phyloP scores from a whole-genome alignment of 441 rosid species.

The Omphalea diandra region DNA sequence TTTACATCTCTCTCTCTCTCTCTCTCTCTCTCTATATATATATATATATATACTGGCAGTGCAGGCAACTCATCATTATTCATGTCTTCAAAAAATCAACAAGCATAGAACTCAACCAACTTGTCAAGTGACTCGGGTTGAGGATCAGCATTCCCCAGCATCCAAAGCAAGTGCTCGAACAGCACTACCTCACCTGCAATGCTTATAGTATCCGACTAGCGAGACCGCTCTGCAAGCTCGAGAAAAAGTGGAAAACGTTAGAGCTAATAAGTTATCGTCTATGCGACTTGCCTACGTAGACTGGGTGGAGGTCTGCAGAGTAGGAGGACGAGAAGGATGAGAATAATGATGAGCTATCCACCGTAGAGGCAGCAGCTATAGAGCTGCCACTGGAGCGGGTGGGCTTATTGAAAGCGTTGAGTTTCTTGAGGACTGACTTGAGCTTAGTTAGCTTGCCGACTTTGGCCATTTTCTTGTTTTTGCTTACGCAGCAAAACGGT shows the following conservation, averaged over 20 bases:
- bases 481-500: background rate
- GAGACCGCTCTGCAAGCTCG: constrained; percentile 59
- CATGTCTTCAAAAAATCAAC: too few relatives aligned
- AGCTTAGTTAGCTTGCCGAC: constrained; percentile 70
- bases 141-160: constrained; percentile 72
- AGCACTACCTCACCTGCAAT: constrained; percentile 80
- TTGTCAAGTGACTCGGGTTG: constrained; percentile 66
- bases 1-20: constrained; percentile 23
- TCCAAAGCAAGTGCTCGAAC: constrained; percentile 95
- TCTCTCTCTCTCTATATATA: background rate
- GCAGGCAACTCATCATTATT: too few relatives aligned
- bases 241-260: constrained; percentile 38
- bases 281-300: constrained; percentile 40
- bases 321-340: constrained; percentile 21
- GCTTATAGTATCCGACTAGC: constrained; percentile 38
- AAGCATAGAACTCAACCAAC: constrained; percentile 74
- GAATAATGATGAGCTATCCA: constrained; percentile 18
- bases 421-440: constrained; percentile 73
- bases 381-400: constrained; percentile 34
- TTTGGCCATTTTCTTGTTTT: constrained; percentile 47
- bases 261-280: constrained; percentile 36
- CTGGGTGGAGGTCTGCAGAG: constrained; percentile 34
- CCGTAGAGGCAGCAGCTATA: constrained; percentile 16
- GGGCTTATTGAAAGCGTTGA: constrained; percentile 67
- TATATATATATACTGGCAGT: too few relatives aligned